Base-by-base conservation (phyloP, 1,284 basidiomycete genomes). In the Sanghuangporus sanghuang region DNA sequence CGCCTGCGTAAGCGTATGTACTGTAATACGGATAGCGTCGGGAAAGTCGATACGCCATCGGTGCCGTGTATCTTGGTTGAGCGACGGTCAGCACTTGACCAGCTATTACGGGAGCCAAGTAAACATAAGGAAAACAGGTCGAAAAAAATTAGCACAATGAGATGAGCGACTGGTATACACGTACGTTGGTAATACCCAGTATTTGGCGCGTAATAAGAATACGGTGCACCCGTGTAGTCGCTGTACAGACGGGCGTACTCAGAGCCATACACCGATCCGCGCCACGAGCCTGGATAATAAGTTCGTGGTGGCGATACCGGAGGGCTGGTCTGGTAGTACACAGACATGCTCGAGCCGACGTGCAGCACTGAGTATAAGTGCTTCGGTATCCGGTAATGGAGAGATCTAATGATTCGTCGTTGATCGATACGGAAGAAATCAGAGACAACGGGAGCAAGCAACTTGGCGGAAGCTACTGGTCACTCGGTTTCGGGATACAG, bases 271-370 rank as follows among this genome's bases (percentile, higher is more conserved):
- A 57, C 6, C 14, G 61, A 57, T 27, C 48, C 42, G 23, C 48
- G 56, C n/a, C 40, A 32, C 21, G 62, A 42, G 35, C 48, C 11
- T 16, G 57, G 48, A 44, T 58, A 63, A 32, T 63, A 63, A 11
- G 57, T 18, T 18, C 62, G 62, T n/a, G 62, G 48, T 4, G 62
- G 62, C 35, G 62, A 52, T 14, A 27, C 48, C 6, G 50, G 39
- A 6, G 62, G 62, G 7, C 56, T 52, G 16, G 62, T 59, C 48
- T 63, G 62, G 57, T 63, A 63, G 49, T 59, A 63, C 18, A 63
- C 62, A 6, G 62, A 63, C 62, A 63, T 63, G 6, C 44, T 46
- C 16, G 44, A 46, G 44, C 6, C 44, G 21, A 46, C 7, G 16
- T 12, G 7, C 21, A 46, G 16, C 9, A n/a, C 16, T n/a, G 44